Conservation (phyloP, 1,284 basidiomycete genomes). For the Irpex sp. region DNA sequence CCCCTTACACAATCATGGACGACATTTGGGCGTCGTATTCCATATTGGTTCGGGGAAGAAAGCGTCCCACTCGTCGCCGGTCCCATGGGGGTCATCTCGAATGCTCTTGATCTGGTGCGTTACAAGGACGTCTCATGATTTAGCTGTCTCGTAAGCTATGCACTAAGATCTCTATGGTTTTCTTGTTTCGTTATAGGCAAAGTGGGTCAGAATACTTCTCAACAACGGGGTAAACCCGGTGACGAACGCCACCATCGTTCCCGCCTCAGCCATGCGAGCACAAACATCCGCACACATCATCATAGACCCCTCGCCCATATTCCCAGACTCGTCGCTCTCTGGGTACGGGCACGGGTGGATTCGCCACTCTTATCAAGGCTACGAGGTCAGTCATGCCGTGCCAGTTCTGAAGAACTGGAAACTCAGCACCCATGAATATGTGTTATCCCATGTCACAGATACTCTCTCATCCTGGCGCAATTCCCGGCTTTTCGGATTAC, state of each 20-base stretch:
- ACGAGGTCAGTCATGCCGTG: conserved; percentile 24
- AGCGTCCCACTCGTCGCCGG: conserved; percentile 29
- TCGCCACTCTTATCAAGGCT: conserved; percentile 28
- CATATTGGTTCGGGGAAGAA: conserved; percentile 17
- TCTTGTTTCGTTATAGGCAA: conserved; percentile 1
- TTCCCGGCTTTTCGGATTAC: conserved; percentile 4
- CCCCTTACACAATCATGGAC: conserved; percentile 31
- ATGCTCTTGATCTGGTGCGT: conserved; percentile 22
- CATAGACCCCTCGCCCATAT: conserved; percentile 13
- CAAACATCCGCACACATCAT: background rate
- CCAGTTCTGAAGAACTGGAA: too few species aligned
- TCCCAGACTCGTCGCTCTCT: conserved; percentile 12
- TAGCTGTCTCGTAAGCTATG: too few species aligned
- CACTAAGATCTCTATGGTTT: too few species aligned
- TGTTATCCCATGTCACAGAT: background rate
- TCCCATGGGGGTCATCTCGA: conserved; percentile 39
- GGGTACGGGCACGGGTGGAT: conserved; percentile 35
- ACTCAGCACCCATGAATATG: too few species aligned
- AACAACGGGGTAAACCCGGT: conserved; percentile 22
- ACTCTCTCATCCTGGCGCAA: background rate
- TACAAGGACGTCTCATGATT: too few species aligned
- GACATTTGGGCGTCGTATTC: conserved; percentile 18
- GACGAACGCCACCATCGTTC: conserved; percentile 25
- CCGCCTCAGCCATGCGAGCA: conserved; percentile 18
- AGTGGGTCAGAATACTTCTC: conserved; percentile 32